Evolutionary conservation across 768 basidiomycete genomes (phyloP), one percentile per base, ranked within the genome.

Genomic region (Lactarius vividus): DNA sequence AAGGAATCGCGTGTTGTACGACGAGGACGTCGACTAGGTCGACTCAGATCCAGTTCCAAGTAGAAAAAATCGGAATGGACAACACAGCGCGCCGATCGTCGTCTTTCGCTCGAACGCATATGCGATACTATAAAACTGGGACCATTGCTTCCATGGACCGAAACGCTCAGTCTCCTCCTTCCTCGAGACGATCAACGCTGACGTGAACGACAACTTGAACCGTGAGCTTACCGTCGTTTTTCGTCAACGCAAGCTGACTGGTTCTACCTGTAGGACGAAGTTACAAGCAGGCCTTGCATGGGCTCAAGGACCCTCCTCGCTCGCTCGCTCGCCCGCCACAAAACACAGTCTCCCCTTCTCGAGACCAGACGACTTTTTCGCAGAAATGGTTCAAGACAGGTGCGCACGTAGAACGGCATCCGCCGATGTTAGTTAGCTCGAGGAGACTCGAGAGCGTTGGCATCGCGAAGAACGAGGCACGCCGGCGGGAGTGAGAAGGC

Each of bases 301-400:
- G 79, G 87, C 46, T 94, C 90, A 20, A 84, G 88, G 61, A 77
- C 82, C n/a, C n/a, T n/a, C n/a, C n/a, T n/a, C 31, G 94, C 94
- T 2, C 86, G 85, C 59, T 73, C 81, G 3, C 84, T 94, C n/a
- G 92, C 31, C 9, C n/a, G n/a, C 92, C n/a, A 78, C 83, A 16
- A 88, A 91, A 71, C 83, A 88, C 74, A 84, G 86, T 29, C 80
- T 94, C 65, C 87, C 95, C 0, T 98, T 97, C 78, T 90, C 92
- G 11, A 89, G 96, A 18, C 97, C 97, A 0, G 71, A 85, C 0
- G 96, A 98, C 77, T 98, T 95, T 76, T 98, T 96, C 70, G 96
- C 96, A 28, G 96, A 98, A 79, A 98, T 98, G 96, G 90, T 97
- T 97, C 71, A 98, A 98, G 77, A 89, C 88, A 33, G 97, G 98